Evolutionary conservation across 371 early-diverging fungal genomes (phyloP), one percentile per base, ranked within the genome.

Genomic region (Haplosporangium sp.): DNA sequence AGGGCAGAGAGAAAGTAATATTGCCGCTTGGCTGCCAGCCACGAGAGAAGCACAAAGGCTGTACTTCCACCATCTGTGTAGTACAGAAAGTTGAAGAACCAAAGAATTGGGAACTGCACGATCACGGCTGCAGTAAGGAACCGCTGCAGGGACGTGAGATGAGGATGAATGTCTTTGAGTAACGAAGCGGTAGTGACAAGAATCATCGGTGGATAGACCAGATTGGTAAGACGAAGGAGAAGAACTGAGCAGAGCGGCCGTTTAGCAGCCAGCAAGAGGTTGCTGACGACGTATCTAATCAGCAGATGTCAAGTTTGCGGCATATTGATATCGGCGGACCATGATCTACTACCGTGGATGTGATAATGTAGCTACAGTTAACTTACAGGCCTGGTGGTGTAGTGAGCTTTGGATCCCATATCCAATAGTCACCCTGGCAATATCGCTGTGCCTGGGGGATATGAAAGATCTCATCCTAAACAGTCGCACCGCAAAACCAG

Each of bases 311-410:
- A 8, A 47, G 51, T 40, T 21, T 36, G 2, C 37, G 50, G 37
- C 37, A 41, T 5, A 37, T 48, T 20, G 37, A 38, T 13, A 43
- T 50, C 21, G 23, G 11, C 36, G 18, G 23, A 21, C 13, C n/a
- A 51, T 48, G 4, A 13, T 37, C 5, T 46, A n/a, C n/a, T 11
- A 1, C 46, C 12, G 37, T 13, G 18, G 45, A 9, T 23, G 38
- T 16, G 18, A 18, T 11, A 4, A 10, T 6, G 53, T 2, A 23
- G 7, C 6, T 16, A 20, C 12, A 70, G n/a, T 62, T 38, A 38
- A 83, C 81, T 69, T 94, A 98, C 91, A 98, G 86, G 14, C 98
- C 98, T 20, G 98, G 98, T 41, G 98, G 98, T 23, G 98, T 98
- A 6, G 98, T 98, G 40, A 98, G 79, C 81, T 96, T 98, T 36